Base-by-base conservation (phyloP, 2,329 filamentous ascomycete genomes). In the Colletotrichum sp. region DNA sequence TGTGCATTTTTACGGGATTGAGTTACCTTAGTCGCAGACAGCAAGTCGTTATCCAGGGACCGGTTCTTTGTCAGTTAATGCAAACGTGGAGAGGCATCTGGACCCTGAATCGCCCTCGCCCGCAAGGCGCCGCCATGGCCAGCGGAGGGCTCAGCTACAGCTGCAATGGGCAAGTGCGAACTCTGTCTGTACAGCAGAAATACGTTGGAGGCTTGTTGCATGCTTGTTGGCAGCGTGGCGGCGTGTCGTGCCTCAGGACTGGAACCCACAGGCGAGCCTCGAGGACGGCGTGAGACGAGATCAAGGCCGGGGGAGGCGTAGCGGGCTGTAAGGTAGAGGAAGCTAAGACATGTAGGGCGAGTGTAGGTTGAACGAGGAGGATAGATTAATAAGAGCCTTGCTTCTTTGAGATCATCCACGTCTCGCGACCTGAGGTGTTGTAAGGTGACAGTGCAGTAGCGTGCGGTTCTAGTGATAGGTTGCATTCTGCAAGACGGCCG, bases 401-500 rank as follows among this genome's bases (percentile, higher is more conserved):
- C 38, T 57, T 32, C 48, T 38, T 38, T 38, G 8, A 64, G 61
- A 38, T n/a, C n/a, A 10, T 34, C 32, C 60, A 36, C 18, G 32
- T 64, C 61, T 64, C 16, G 34, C 34, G 8, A n/a, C 32, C 38
- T 26, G 67, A 52, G 43, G 43, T 52, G 43, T 52, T 52, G 43
- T 5, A 52, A 52, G 43, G 43, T 52, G 43, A 58, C 43, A 52
- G 43, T 71, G 67, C 72, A 74, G 72, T 60, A 71, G 72, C 28
- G 72, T 60, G 60, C 67, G 55, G 43, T 52, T 57, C 67, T 66
- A 66, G 72, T 74, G 67, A 30, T 34, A 52, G 58, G 43, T 60
- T 74, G 72, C 67, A 71, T 61, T 60, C 70, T 71, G 63, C 55
- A 72, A 69, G 63, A 63, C 55, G n/a, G 21, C 52, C 52, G 32